Base-by-base conservation (phyloP, 2,329 filamentous ascomycete species). In the Penicillium olsonii region DNA sequence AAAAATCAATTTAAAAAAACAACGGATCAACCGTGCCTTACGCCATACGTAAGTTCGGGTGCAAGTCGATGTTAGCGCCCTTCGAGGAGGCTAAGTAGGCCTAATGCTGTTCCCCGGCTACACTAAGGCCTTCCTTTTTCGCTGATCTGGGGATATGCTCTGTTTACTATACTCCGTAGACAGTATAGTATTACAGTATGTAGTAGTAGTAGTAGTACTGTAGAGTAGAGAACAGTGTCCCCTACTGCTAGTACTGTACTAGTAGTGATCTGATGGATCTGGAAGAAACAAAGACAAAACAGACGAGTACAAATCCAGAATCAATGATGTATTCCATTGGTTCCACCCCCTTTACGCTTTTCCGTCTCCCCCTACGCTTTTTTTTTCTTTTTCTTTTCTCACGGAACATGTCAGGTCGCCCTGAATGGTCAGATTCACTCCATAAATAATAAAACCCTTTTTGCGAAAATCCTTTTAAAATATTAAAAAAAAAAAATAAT, bases 71-170 rank as follows among this genome's bases (percentile, higher is more conserved):
- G 49, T 67, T 68, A 67, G 63, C 65, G 61, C 57, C 53, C 50
- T 59, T 62, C 18, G 33, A 50, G 20, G 24, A 35, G 43, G 48
- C 56, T 62, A 64, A 57, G 59, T 45, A 52, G 51, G 51, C 56
- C 53, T 61, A 53, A 55, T 57, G 53, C 52, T 64, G 59, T 68
- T 69, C 67, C 67, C 67, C 66, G 66, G 64, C 61, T n/a, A n/a
- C n/a, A n/a, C n/a, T n/a, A n/a, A n/a, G n/a, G n/a, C n/a, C n/a
- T n/a, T n/a, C 40, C 19, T 27, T 33, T 39, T 45, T 12, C 29
- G 24, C 41, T 47, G 35, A 53, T 59, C 53, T 59, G 53, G 48
- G 45, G 48, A n/a, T n/a, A n/a, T n/a, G n/a, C n/a, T n/a, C n/a
- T n/a, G n/a, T n/a, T n/a, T n/a, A n/a, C n/a, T n/a, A n/a, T n/a